These are phyloP conservation scores for Porcisia hertigi DNA, from an alignment of 208 protist genomes.

Conservation along the genomic window DNA sequence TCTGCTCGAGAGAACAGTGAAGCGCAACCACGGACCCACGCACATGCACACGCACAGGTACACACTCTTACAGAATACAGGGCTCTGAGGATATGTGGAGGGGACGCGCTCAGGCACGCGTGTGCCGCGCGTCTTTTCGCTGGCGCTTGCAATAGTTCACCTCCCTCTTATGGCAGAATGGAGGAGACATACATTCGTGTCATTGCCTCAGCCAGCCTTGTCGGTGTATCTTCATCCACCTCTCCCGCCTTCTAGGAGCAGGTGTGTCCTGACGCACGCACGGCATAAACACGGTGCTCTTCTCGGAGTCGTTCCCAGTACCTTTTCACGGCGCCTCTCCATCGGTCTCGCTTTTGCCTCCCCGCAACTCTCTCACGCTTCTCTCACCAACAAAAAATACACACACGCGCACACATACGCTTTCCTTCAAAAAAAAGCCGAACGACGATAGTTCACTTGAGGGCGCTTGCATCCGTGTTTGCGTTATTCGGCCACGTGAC, in stretches of 20 bases:
- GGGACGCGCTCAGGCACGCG: not conserved
- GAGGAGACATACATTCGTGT: too few species aligned
- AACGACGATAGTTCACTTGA: not conserved
- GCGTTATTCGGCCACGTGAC: not conserved
- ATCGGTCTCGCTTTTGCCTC: too few species aligned
- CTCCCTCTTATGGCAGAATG: not conserved
- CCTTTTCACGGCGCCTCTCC: not conserved
- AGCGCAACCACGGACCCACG: not conserved
- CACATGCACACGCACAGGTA: not conserved
- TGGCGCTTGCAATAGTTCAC: not conserved
- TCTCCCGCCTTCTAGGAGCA: not conserved
- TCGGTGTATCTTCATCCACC: not conserved
- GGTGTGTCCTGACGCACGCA: not conserved
- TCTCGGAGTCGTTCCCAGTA: not conserved
- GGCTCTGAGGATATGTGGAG: not conserved
- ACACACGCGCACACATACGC: not conserved
- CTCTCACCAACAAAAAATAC: not conserved
- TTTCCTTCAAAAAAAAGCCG: not conserved
- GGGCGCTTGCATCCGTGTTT: not conserved
- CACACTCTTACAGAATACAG: not conserved
- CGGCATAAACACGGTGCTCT: not conserved
- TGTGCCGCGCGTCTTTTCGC: not conserved
- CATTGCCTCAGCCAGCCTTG: not conserved
- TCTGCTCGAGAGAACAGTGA: too few species aligned
- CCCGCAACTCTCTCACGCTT: not conserved